These are phyloP conservation scores for Crithidia acanthocephali DNA, from an alignment of 208 protist genomes.

Conservation along the genomic window DNA sequence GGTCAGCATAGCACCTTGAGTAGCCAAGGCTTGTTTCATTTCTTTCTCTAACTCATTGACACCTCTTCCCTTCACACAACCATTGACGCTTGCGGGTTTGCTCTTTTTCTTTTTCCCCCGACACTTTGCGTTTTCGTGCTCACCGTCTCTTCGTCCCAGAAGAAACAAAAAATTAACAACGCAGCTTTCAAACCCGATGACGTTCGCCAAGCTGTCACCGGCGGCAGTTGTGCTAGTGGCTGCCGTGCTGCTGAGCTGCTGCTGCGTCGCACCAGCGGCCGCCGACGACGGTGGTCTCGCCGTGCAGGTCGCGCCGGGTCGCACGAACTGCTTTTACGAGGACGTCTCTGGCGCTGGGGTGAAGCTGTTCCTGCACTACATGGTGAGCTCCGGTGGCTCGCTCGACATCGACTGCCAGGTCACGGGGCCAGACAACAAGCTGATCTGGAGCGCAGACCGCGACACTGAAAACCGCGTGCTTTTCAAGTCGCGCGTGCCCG, in stretches of 20 bases:
- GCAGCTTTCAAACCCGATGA: background rate
- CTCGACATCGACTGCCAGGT: constrained; percentile 80
- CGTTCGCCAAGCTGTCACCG: background rate
- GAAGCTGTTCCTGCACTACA: constrained; percentile 81
- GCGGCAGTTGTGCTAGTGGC: constrained; percentile 5
- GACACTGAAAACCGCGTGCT: constrained; percentile 73
- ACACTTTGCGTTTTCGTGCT: too few species aligned
- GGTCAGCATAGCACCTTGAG: too few species aligned
- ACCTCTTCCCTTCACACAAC: too few species aligned
- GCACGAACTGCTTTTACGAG: constrained; percentile 86
- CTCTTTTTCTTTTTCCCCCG: background rate
- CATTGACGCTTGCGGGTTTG: too few species aligned
- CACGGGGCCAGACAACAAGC: constrained; percentile 42
- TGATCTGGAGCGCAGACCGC: constrained; percentile 63
- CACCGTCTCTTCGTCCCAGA: too few species aligned
- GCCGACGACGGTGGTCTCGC: constrained; percentile 56
- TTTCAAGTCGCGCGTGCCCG: constrained; percentile 73
- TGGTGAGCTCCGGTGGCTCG: constrained; percentile 76
- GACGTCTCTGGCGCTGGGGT: constrained; percentile 47
- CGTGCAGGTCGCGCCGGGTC: constrained; percentile 52
- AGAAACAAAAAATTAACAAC: background rate
- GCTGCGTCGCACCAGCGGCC: background rate
- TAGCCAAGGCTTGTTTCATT: too few species aligned
- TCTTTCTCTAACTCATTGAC: background rate
- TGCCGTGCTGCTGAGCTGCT: constrained; percentile 33